phyloP scores from a whole-genome alignment of 768 basidiomycete species.

The Boletus patriciae region DNA sequence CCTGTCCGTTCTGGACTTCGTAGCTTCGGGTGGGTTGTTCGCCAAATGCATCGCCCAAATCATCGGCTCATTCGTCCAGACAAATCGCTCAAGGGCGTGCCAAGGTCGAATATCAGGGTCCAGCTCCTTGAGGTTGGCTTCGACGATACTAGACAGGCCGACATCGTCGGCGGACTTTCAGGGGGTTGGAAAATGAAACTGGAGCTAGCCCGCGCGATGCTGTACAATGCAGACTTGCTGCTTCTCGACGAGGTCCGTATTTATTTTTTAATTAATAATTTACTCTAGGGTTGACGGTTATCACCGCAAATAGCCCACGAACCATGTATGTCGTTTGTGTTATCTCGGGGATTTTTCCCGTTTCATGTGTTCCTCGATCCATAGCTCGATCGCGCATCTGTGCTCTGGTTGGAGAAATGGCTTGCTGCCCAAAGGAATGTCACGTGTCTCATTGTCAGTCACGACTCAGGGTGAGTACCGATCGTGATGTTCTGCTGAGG shows the following conservation, averaged over 20 bases:
- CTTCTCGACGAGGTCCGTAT: slow-evolving; percentile 75
- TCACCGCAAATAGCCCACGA: slow-evolving; percentile 66
- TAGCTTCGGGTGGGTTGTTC: slow-evolving; percentile 65
- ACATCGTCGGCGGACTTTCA: slow-evolving; percentile 85
- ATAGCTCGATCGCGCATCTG: slow-evolving; percentile 79
- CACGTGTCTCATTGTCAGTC: slow-evolving; percentile 92
- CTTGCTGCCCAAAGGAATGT: slow-evolving; percentile 77
- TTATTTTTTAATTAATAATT: slow-evolving; percentile 21
- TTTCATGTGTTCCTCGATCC: slow-evolving; percentile 21
- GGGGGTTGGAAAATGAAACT: slow-evolving; percentile 99
- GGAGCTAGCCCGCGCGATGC: slow-evolving; percentile 93
- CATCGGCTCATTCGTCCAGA: slow-evolving; percentile 44
- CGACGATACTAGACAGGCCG: slow-evolving; percentile 79
- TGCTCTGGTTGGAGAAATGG: slow-evolving; percentile 90
- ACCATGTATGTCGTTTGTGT: slow-evolving; percentile 62
- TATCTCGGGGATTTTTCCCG: slow-evolving; percentile 17
- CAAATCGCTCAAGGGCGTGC: slow-evolving; percentile 58
- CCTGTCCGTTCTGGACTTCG: slow-evolving; percentile 82
- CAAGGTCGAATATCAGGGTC: slow-evolving; percentile 70
- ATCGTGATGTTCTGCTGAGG: slow-evolving; percentile 6
- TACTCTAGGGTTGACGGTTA: slow-evolving; percentile 18
- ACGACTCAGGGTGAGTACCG: slow-evolving; percentile 87
- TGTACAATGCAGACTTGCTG: slow-evolving; percentile 88
- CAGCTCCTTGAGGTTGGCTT: slow-evolving; percentile 91
- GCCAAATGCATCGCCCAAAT: slow-evolving; percentile 3